Base-by-base conservation (phyloP, 73 alveolate species). In the Paramecium sexaurelia region DNA sequence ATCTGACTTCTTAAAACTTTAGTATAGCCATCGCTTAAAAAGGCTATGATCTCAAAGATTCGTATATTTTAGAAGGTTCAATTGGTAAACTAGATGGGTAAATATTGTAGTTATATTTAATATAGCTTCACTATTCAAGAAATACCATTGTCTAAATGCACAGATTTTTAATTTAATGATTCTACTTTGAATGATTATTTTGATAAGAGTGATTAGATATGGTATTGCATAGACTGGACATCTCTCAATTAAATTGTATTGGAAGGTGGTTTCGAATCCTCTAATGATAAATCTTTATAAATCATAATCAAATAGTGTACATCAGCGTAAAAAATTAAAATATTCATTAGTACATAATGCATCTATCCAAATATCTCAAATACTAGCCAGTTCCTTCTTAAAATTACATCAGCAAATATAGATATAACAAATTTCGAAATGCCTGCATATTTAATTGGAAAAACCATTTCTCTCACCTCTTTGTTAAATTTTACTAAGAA, bases 211-310 rank as follows among this genome's bases (percentile, higher is more conserved):
- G 83, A 61, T 56, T 24, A 61, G 26, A 61, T 61, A 2, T 61
- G 83, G 83, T 61, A 61, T 24, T 61, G 83, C 26, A 61, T 61
- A 0, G 45, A 61, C 26, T 61, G 45, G 83, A 61, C 11, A 2
- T 61, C 47, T 32, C 7, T 24, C 27, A 61, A 1, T 13, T 29
- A 17, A 10, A 61, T 61, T 11, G 26, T 61, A 0, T 61, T 61
- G 11, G 83, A 61, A 61, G 83, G 45, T 10, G 83, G 83, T 61
- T 61, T 61, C 20, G 83, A 61, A 61, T 61, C 83, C 47, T 61
- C 83, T 1, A 61, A 61, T 3, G 41, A 61, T 61, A 61, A 32
- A 61, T 24, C 83, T 26, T 61, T 61, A 61, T 61, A 61, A 32
- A 61, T 61, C 19, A 61, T 10, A 29, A 24, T 61, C 5, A 61